Base-by-base conservation (phyloP, 2,329 filamentous ascomycete genomes). In the Tolypocladium ophioglossoides region DNA sequence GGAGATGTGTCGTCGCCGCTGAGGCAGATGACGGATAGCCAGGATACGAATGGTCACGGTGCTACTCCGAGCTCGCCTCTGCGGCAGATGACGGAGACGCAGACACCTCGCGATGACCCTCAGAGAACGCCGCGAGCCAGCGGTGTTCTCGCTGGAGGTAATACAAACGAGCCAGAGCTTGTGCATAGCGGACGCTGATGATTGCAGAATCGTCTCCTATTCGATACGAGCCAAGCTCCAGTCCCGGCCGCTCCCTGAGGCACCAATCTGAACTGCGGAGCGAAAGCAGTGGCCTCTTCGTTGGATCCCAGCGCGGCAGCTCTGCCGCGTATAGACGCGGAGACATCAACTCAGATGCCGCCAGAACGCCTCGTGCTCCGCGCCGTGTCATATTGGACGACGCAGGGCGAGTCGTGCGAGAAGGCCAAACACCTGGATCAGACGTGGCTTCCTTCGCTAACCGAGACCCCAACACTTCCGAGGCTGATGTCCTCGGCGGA, bases 191-290 rank as follows among this genome's bases (percentile, higher is more conserved):
- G 18, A 47, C 39, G 52, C 55, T 64, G 39, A 65, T 38, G 32
- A 14, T 20, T 35, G 50, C 61, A 96, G 92, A 91, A 65, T 97
- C 92, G 0, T 97, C 92, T 1, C 92, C 92, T 1, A 89, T 97
- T 61, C 84, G 85, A 68, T 97, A 96, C 68, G 89, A 89, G 54
- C 84, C 90, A 38, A 96, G 90, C 70, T 96, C 92, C 39, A 95
- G 89, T 66, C 89, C 90, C 30, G 84, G 83, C n/a, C 83, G 82
- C 65, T 76, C 74, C 58, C 71, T 78, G 54, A 73, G 80, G 59
- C 76, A 80, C 50, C 83, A 85, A 59, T 86, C 87, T 52, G 85
- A 92, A 66, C 76, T 89, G 57, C 83, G 83, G 62, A 95, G 88
- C 68, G 89, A 90, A 66, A 90, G 86, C 73, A 96, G 91, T 65